Evolutionary conservation across 768 basidiomycete species (phyloP).

Genomic region (Suillus alpinus): DNA sequence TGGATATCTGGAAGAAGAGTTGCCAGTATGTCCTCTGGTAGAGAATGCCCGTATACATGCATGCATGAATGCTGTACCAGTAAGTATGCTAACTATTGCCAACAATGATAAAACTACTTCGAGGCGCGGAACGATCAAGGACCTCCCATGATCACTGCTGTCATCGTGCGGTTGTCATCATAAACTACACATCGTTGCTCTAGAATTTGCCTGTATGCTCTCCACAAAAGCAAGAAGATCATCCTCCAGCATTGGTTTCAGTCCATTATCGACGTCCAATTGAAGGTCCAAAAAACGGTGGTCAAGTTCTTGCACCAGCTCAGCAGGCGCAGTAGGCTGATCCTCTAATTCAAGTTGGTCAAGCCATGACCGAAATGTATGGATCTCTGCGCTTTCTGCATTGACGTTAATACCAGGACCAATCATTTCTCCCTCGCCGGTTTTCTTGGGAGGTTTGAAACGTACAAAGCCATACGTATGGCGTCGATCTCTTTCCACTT

Average conservation of each 20-base stretch:
- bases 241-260: background rate
- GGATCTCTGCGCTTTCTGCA: background rate
- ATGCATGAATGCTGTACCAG: no score
- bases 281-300: background rate
- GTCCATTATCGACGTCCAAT: background rate
- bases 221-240: background rate
- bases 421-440: background rate
- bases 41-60: background rate
- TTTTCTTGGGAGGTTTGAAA: background rate
- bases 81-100: no score
- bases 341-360: background rate
- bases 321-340: background rate
- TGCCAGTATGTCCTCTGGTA: conserved; percentile 21
- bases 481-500: background rate
- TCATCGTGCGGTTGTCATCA: background rate
- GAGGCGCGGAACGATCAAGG: background rate
- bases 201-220: background rate
- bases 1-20: conserved; percentile 21
- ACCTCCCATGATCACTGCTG: background rate
- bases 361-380: background rate
- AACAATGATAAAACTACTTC: background rate
- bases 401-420: background rate
- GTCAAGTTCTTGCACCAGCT: background rate
- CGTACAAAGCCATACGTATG: background rate
- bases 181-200: background rate